phyloP scores from a whole-genome alignment of 805 yeast genomes.

The Starmerella bombi region DNA sequence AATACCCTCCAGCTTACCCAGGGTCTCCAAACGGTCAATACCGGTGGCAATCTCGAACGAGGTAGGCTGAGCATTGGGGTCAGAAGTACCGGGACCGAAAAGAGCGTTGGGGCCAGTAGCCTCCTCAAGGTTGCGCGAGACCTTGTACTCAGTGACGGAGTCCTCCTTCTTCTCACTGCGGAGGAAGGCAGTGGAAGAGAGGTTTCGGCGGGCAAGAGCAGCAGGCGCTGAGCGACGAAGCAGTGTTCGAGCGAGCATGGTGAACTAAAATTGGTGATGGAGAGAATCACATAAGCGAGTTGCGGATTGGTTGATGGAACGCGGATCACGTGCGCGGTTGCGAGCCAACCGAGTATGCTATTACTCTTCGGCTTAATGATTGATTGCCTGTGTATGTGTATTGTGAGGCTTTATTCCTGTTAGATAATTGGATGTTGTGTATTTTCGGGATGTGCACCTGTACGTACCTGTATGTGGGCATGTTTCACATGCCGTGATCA shows the following conservation, averaged over 20 bases:
- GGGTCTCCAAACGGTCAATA: slow-evolving; percentile 87
- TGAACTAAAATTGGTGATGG: background rate
- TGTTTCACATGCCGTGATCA: no score
- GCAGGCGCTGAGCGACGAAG: slow-evolving; percentile 15
- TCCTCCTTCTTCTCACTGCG: slow-evolving; percentile 12
- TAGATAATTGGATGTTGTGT: no score
- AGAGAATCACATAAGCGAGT: slow-evolving; percentile 4
- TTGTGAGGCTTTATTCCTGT: no score
- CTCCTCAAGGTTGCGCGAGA: slow-evolving; percentile 41
- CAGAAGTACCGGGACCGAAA: slow-evolving; percentile 75
- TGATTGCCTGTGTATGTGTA: no score
- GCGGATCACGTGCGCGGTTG: background rate
- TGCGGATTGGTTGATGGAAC: slow-evolving; percentile 6
- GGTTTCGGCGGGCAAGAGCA: slow-evolving; percentile 11
- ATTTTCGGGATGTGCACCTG: no score
- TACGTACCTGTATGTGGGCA: no score
- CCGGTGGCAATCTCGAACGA: slow-evolving; percentile 97
- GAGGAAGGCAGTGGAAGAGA: slow-evolving; percentile 8
- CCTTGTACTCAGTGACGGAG: slow-evolving; percentile 15
- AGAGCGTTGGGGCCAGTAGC: slow-evolving; percentile 65
- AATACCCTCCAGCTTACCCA: slow-evolving; percentile 91
- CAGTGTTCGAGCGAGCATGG: slow-evolving; percentile 15
- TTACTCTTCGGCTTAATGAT: no score
- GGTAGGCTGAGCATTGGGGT: slow-evolving; percentile 58
- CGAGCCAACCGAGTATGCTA: slow-evolving; percentile 1